phyloP scores from a whole-genome alignment of 1,139 yeast species.

The Yamadazyma atmosphaerica region DNA sequence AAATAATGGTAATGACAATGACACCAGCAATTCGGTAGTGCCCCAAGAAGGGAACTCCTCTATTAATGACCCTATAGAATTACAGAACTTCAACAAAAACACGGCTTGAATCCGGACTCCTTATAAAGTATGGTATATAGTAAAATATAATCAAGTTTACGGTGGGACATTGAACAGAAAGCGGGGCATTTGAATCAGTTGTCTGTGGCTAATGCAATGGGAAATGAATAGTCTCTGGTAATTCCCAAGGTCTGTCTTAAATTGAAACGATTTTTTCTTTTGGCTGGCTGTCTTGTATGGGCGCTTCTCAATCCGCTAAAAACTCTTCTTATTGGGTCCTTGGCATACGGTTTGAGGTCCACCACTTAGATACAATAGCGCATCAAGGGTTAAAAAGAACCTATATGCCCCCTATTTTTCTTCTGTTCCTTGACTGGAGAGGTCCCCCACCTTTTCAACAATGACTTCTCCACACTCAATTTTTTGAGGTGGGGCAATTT shows the following conservation, averaged over 20 bases:
- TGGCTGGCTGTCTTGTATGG: background rate
- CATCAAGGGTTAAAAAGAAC: too few species aligned
- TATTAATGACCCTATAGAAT: slow-evolving; percentile 6
- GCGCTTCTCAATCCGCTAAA: background rate
- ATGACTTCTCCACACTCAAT: background rate
- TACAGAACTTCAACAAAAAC: slow-evolving; percentile 8
- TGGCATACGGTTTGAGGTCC: too few species aligned
- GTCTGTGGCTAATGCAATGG: too few species aligned
- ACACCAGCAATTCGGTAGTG: slow-evolving; percentile 1
- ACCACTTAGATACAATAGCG: background rate
- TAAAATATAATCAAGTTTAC: background rate
- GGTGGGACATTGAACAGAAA: too few species aligned
- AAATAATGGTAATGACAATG: slow-evolving; percentile 25
- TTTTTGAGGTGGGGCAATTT: background rate
- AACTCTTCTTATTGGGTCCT: too few species aligned
- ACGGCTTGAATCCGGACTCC: background rate
- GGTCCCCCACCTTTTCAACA: background rate
- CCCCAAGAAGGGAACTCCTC: slow-evolving; percentile 5
- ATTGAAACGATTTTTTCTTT: too few species aligned
- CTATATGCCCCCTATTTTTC: background rate
- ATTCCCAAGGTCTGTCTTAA: too few species aligned
- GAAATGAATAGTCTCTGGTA: too few species aligned
- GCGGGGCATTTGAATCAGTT: too few species aligned
- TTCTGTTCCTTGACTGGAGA: background rate
- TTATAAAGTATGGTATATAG: background rate